Conservation (phyloP, 495 filamentous ascomycete species). For the Penicillium taxi region DNA sequence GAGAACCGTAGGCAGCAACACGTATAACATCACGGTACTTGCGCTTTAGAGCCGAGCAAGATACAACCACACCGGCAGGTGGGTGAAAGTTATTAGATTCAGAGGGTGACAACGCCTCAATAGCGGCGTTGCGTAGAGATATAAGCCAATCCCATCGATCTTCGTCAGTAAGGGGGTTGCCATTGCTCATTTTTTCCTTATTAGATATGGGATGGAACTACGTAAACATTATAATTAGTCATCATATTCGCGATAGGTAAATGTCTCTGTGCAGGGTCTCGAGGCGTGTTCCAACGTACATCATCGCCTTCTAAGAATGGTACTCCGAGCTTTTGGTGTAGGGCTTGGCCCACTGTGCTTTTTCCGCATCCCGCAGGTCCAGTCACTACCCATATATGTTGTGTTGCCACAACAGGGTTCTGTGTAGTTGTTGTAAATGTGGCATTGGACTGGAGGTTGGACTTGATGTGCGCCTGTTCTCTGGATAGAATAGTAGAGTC, state of each 20-base stretch:
- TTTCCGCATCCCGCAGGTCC: constrained; percentile 96
- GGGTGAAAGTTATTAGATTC: constrained; percentile 35
- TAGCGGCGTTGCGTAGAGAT: constrained; percentile 71
- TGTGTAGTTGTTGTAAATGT: constrained; percentile 16
- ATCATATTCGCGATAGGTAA: constrained; percentile 11
- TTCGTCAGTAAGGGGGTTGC: constrained; percentile 81
- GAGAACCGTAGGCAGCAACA: constrained; percentile 70
- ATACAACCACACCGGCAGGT: constrained; percentile 77
- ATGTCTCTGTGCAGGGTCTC: constrained; percentile 3
- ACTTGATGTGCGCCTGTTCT: constrained; percentile 17
- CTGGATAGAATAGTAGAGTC: constrained; percentile 13
- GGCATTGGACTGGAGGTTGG: constrained; percentile 13
- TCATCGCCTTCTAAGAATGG: constrained; percentile 95
- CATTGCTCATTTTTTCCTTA: constrained; percentile 87
- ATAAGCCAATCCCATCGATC: constrained; percentile 99
- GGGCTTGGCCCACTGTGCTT: constrained; percentile 76
- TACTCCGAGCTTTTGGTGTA: constrained; percentile 61
- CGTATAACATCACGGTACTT: constrained; percentile 98
- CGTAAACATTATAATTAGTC: constrained; percentile 2
- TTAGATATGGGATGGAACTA: constrained; percentile 83
- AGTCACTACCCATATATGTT: constrained; percentile 96
- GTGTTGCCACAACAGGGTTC: constrained; percentile 30
- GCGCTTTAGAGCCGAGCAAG: constrained; percentile 91
- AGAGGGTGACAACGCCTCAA: constrained; percentile 51
- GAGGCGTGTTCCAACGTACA: constrained; percentile 47